These are phyloP conservation scores for Trichoderma endophyticum DNA, from an alignment of 2,329 filamentous ascomycete genomes.

Conservation along the genomic window DNA sequence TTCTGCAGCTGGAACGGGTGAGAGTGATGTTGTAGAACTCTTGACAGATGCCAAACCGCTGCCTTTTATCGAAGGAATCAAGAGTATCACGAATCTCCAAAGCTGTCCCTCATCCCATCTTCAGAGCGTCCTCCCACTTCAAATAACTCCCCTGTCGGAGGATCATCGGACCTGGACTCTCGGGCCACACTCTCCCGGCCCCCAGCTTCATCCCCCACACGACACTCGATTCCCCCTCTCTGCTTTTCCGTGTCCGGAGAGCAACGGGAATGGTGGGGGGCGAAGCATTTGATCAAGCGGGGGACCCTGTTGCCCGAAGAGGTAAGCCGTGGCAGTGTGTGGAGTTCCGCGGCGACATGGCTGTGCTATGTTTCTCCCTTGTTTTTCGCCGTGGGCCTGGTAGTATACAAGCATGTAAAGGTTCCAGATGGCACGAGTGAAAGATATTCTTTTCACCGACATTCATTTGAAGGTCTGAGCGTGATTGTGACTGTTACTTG, in stretches of 20 bases:
- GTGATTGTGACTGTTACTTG: background rate
- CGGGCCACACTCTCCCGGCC: constrained; percentile 9
- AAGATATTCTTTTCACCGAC: background rate
- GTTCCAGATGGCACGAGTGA: background rate
- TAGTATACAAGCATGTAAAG: constrained; percentile 10
- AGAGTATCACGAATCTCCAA: background rate
- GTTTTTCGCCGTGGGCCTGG: constrained; percentile 2
- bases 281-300: background rate
- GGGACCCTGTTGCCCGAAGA: background rate
- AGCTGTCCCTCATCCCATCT: background rate
- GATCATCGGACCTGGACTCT: background rate
- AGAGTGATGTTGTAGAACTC: background rate
- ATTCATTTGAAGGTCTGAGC: background rate
- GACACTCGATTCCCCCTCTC: background rate
- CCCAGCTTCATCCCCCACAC: constrained; percentile 1
- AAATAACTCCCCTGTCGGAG: constrained; percentile 6
- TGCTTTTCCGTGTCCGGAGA: constrained; percentile 12
- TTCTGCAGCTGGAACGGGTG: background rate
- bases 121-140: constrained; percentile 9
- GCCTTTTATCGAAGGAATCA: background rate
- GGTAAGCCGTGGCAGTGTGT: background rate
- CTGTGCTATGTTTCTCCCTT: constrained; percentile 10
- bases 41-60: background rate
- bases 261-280: constrained; percentile 3
- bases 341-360: constrained; percentile 7